Evolutionary conservation across 495 filamentous ascomycete genomes (phyloP).

Genomic region (Hypomontagnella submonticulosa): DNA sequence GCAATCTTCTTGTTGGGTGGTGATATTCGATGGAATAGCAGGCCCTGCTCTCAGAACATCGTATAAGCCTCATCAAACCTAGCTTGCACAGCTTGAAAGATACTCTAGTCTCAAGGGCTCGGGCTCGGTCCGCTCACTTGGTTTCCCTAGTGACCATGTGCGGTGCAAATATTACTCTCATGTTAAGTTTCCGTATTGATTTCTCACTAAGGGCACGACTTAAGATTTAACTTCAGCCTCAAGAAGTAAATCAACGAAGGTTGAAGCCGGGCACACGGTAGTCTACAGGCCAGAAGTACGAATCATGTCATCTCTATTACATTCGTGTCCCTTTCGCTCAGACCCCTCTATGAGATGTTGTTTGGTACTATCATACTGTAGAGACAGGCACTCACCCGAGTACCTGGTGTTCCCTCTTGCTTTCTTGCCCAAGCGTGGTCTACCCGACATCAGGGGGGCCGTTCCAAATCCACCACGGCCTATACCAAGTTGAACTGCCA

Average conservation of each 20-base stretch:
- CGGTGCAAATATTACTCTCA: not conserved
- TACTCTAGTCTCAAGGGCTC: too few relatives aligned
- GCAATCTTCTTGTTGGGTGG: too few relatives aligned
- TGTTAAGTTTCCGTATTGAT: not conserved
- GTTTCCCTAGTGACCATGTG: not conserved
- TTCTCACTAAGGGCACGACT: not conserved
- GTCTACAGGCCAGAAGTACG: not conserved
- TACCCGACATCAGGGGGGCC: slow-evolving; percentile 45
- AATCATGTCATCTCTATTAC: slow-evolving; percentile 9
- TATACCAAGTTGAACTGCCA: slow-evolving; percentile 48
- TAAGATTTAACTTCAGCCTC: slow-evolving; percentile 24
- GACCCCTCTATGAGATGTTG: slow-evolving; percentile 9
- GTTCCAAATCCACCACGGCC: slow-evolving; percentile 34
- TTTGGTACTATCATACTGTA: slow-evolving; percentile 33
- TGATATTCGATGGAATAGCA: too few relatives aligned
- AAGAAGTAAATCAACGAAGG: not conserved
- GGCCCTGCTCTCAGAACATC: too few relatives aligned
- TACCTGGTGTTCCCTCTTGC: slow-evolving; percentile 22
- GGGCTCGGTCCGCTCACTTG: not conserved
- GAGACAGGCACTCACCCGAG: slow-evolving; percentile 11
- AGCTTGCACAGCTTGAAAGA: too few relatives aligned
- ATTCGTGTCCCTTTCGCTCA: slow-evolving; percentile 4
- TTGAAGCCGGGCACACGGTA: not conserved
- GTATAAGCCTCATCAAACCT: too few relatives aligned
- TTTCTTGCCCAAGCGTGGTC: slow-evolving; percentile 42